Evolutionary conservation across 2,329 filamentous ascomycete genomes (phyloP).

Genomic region (Ophiostoma sp.): DNA sequence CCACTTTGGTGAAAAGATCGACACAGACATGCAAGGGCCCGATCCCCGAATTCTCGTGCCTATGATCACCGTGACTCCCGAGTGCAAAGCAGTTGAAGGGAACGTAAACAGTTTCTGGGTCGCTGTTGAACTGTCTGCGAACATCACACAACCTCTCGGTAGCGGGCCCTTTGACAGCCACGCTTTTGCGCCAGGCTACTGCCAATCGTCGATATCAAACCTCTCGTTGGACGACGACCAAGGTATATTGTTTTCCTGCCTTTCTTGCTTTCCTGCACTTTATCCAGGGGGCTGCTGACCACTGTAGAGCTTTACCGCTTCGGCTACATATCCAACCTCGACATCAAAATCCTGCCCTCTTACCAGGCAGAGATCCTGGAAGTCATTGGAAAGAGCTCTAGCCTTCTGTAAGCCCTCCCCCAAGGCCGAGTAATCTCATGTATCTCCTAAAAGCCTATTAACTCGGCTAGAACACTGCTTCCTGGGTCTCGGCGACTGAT

Average conservation of each 20-base stretch:
- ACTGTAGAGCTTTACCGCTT: slow-evolving; percentile 35
- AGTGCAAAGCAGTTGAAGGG: slow-evolving; percentile 22
- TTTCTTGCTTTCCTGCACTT: background rate
- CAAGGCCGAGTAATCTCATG: background rate
- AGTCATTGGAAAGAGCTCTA: slow-evolving; percentile 42
- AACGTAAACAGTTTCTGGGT: slow-evolving; percentile 32
- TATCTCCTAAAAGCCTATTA: background rate
- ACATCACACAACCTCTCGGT: slow-evolving; percentile 29
- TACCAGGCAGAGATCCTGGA: slow-evolving; percentile 41
- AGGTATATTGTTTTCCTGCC: slow-evolving; percentile 2
- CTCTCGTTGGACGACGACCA: slow-evolving; percentile 15
- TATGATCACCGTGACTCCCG: slow-evolving; percentile 26
- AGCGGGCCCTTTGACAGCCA: slow-evolving; percentile 4
- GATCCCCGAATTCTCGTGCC: slow-evolving; percentile 26
- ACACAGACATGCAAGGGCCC: background rate
- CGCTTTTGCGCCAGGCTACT: slow-evolving; percentile 5
- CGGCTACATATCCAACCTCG: slow-evolving; percentile 47
- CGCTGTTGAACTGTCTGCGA: slow-evolving; percentile 45
- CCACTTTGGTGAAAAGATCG: slow-evolving; percentile 7
- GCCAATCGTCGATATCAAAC: slow-evolving; percentile 9
- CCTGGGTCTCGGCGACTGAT: slow-evolving; percentile 44
- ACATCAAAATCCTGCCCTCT: slow-evolving; percentile 43
- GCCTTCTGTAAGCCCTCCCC: slow-evolving; percentile 36
- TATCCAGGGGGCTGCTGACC: background rate
- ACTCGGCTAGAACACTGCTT: slow-evolving; percentile 28